Percentiles rank a stretch among this genome's conserved stretches.
Evolutionary conservation across 2,329 filamentous ascomycete species (phyloP).

Genomic region (Hymenoscyphus scutula): DNA sequence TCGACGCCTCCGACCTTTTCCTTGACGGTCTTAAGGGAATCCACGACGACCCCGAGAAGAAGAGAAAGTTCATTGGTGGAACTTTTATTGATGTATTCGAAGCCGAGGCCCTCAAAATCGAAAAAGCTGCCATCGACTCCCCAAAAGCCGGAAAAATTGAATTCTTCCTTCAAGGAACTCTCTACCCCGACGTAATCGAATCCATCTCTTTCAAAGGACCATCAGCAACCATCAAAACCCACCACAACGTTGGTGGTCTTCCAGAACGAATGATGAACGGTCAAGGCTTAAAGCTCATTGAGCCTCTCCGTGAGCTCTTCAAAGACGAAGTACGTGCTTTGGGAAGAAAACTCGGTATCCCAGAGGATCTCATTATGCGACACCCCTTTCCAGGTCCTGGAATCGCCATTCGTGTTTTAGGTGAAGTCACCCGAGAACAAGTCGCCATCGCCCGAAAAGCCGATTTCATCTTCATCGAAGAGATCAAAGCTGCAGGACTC

Average conservation of each 20-base stretch:
- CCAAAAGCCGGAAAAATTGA: constrained; percentile 71
- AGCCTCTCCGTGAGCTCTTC: constrained; percentile 77
- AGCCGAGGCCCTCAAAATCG: constrained; percentile 71
- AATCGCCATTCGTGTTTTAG: constrained; percentile 69
- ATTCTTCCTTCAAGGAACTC: constrained; percentile 77
- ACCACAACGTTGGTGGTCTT: constrained; percentile 68
- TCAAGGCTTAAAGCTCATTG: constrained; percentile 63
- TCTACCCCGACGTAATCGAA: constrained; percentile 65
- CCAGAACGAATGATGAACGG: constrained; percentile 54
- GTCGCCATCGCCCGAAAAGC: constrained; percentile 77
- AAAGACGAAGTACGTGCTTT: constrained; percentile 77
- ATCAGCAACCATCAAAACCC: constrained; percentile 69
- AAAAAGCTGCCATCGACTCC: constrained; percentile 65
- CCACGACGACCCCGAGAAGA: constrained; percentile 73
- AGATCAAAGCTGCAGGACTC: constrained; percentile 69
- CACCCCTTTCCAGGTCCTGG: constrained; percentile 76
- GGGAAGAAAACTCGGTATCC: constrained; percentile 67
- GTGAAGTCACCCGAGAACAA: constrained; percentile 77
- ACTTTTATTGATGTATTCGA: constrained; percentile 82
- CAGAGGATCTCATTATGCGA: constrained; percentile 72
- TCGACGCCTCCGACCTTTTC: constrained; percentile 77
- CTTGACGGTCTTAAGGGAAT: constrained; percentile 74
- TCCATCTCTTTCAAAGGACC: constrained; percentile 71
- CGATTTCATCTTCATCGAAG: constrained; percentile 74
- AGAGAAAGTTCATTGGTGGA: constrained; percentile 86